phyloP scores from a whole-genome alignment of 75 land plant species.

The Sequoia sempervirens region DNA sequence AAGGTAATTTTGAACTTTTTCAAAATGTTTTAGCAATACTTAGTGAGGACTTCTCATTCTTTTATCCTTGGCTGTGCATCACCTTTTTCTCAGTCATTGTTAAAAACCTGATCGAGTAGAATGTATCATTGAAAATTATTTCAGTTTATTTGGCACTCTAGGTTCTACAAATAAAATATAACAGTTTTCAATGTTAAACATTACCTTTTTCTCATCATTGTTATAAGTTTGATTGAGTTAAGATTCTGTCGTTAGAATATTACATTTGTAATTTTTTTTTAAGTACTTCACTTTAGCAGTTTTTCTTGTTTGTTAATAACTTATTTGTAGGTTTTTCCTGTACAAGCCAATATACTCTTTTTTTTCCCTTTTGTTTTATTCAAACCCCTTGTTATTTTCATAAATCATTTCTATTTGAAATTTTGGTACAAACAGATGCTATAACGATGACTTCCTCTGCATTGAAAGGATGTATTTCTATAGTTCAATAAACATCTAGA shows the following conservation, averaged over 20 bases:
- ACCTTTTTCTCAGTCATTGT: neutral
- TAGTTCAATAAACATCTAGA: neutral
- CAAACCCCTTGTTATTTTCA: neutral
- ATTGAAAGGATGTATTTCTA: neutral
- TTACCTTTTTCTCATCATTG: neutral
- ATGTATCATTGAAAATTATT: neutral
- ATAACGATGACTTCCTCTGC: neutral
- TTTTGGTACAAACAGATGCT: neutral
- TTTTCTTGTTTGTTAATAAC: neutral
- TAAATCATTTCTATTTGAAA: neutral
- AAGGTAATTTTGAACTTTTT: neutral
- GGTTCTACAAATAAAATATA: no score
- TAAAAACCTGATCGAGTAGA: neutral
- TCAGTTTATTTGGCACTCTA: neutral
- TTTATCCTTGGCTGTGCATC: no score
- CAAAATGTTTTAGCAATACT: no score
- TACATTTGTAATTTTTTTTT: no score
- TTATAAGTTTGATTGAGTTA: neutral
- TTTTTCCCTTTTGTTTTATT: neutral
- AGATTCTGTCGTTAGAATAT: neutral
- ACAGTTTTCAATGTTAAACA: no score
- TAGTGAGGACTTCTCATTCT: no score
- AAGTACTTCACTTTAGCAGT: neutral
- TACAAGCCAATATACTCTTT: neutral
- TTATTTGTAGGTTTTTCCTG: neutral